Base-by-base conservation (phyloP, 305 asterid genomes). In the Fraxinus paxiana region DNA sequence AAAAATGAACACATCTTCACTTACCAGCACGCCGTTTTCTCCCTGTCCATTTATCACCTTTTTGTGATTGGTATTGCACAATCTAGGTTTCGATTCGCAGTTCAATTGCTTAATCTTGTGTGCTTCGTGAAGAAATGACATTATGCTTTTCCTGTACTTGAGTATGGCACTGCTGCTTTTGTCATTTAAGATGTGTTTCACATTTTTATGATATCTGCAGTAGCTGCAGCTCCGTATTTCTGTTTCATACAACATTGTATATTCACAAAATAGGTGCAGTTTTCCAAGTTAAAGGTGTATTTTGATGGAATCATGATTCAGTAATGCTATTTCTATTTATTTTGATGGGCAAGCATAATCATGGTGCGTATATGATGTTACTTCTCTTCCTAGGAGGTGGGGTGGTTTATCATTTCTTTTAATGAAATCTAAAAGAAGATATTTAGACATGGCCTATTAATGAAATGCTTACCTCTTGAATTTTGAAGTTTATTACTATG, bases 161-260 rank as follows among this genome's bases (percentile, higher is more conserved):
- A 15, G 26, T 24, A 67, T 31, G 35, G 48, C 15, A 30, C 28
- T 31, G 18, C 65, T 69, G 84, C 83, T n/a, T 43, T 82, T 79
- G 75, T 75, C 59, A 15, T 75, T 24, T 65, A n/a, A 30, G 17
- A 2, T 31, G 20, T 67, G 59, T 56, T 77, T 10, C 38, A 61
- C 24, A 12, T 56, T 61, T 28, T 73, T 65, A 63, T 61, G 71
- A 8, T 79, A 54, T 80, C 73, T 35, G 10, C 70, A 83, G 51
- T 79, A 28, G 63, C 70, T 77, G 69, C 79, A 38, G n/a, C 77
- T 65, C 43, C 33, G 20, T 76, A 41, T 81, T 80, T 54, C 28
- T 76, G 35, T 79, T 82, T 54, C 38, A 18, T 71, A 54, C 38
- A 33, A 33, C 75, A 26, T 61, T 24, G 33, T 20, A 18, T 54